Base-by-base conservation (phyloP, 2,329 filamentous ascomycete species). In the Curvularia verruculosa region DNA sequence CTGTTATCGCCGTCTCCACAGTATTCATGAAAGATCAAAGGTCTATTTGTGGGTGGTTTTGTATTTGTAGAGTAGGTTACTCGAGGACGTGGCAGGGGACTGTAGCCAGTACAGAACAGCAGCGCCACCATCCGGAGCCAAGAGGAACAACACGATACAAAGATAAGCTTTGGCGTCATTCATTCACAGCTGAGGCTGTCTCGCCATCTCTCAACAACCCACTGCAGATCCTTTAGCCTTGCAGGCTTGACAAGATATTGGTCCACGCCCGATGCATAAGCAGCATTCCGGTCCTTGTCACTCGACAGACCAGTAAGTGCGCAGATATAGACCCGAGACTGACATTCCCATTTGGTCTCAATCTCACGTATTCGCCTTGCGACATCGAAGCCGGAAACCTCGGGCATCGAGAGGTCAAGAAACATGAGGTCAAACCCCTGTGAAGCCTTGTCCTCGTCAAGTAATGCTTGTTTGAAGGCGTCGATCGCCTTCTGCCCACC, bases 241-340 rank as follows among this genome's bases (percentile, higher is more conserved):
- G 54, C 31, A 18, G 54, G 54, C 23, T 52, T 48, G 19, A 56
- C 36, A 19, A 56, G 49, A 24, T 56, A 56, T 19, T 56, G 45
- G 28, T 56, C 50, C 4, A 56, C 54, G 21, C 54, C 54, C 10
- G 54, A 53, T 13, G 44, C 54, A 37, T 56, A 56, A 12, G 54
- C 54, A 18, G 54, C 54, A 19, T 56, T 56, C 3, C 49, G 54
- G 26, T 56, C 54, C 37, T 53, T 56, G 2, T 45, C 49, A 31
- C 54, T 56, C 18, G 52, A 51, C 6, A 56, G 49, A 21, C 54
- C 54, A 5, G 54, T 56, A 18, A 56, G 54, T 40, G 54, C 54
- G 19, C 54, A 56, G 12, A 53, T 56, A 24, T 56, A 56, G 9
- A 50, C 52, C 13, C 49, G 51, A 19, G 31, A 36, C 23, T 53